Evolutionary conservation across 768 basidiomycete genomes (phyloP).

Genomic region (Amanita fuliginea): DNA sequence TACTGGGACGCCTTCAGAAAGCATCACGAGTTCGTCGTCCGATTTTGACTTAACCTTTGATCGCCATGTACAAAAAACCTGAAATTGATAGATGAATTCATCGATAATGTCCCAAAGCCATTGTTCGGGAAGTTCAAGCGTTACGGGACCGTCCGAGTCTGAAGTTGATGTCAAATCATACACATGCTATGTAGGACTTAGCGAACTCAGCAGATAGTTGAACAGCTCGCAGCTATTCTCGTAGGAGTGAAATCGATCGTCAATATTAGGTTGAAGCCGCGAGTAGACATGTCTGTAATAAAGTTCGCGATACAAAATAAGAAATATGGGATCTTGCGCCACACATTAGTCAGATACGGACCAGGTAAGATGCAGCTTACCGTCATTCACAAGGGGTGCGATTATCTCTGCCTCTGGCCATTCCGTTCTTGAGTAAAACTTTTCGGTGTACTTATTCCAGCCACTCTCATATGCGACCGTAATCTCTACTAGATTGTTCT

Average conservation of each 20-base stretch:
- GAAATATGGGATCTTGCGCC: conserved; percentile 81
- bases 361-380: conserved; percentile 26
- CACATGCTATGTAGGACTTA: neutral
- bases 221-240: conserved; percentile 98
- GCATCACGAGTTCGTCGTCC: conserved; percentile 79
- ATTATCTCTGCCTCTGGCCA: conserved; percentile 98
- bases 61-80: conserved; percentile 89
- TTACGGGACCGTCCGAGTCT: conserved; percentile 92
- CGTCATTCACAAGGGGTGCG: conserved; percentile 88
- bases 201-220: conserved; percentile 90
- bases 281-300: conserved; percentile 97
- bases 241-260: conserved; percentile 96
- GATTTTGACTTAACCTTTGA: conserved; percentile 76
- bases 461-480: conserved; percentile 92
- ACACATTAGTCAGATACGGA: neutral
- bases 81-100: conserved; percentile 98
- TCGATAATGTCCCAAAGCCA: conserved; percentile 99
- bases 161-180: conserved; percentile 1
- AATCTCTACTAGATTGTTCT: conserved; percentile 87
- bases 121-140: conserved; percentile 90
- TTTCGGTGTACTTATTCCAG: conserved; percentile 95
- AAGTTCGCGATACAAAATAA: conserved; percentile 93
- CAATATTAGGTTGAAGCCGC: conserved; percentile 86
- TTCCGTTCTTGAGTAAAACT: conserved; percentile 87
- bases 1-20: conserved; percentile 63